Evolutionary conservation across 768 basidiomycete species (phyloP).

Genomic region (Coprinopsis cinerea): DNA sequence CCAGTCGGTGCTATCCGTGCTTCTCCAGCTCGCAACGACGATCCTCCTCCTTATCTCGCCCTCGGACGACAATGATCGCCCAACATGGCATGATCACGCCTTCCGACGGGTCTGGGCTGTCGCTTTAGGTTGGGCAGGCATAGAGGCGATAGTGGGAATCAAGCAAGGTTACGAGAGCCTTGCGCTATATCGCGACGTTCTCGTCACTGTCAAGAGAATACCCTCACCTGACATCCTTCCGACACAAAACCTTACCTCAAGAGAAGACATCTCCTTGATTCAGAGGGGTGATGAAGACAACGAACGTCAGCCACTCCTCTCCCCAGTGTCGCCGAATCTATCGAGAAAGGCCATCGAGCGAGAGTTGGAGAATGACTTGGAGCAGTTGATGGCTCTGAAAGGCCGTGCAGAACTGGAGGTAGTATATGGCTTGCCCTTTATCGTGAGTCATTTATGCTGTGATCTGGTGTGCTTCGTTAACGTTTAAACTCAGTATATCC

Average conservation of each 20-base stretch:
- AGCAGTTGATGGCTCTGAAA: slow-evolving; percentile 56
- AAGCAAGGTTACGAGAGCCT: slow-evolving; percentile 69
- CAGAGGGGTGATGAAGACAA: neutral
- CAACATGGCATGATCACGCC: slow-evolving; percentile 50
- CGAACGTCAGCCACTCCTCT: slow-evolving; percentile 32
- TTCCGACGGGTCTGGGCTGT: slow-evolving; percentile 76
- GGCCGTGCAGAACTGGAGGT: slow-evolving; percentile 72
- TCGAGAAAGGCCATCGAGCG: slow-evolving; percentile 15
- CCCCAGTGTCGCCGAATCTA: neutral
- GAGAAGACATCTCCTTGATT: neutral
- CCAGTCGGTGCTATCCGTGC: slow-evolving; percentile 46
- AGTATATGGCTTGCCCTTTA: slow-evolving; percentile 72
- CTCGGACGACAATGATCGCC: slow-evolving; percentile 22
- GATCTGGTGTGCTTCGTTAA: neutral
- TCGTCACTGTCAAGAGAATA: slow-evolving; percentile 38
- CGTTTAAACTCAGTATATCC: slow-evolving; percentile 51
- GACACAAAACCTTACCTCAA: neutral
- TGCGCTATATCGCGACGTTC: slow-evolving; percentile 60
- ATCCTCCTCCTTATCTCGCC: slow-evolving; percentile 11
- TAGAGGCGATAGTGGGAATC: slow-evolving; percentile 60
- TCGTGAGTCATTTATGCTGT: slow-evolving; percentile 44
- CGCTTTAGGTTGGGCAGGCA: slow-evolving; percentile 68
- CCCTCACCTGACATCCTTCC: neutral
- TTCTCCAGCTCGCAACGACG: slow-evolving; percentile 26
- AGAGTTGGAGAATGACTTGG: slow-evolving; percentile 61